Base-by-base conservation (phyloP, 371 early-diverging fungal genomes). In the Parasitella parasitica region DNA sequence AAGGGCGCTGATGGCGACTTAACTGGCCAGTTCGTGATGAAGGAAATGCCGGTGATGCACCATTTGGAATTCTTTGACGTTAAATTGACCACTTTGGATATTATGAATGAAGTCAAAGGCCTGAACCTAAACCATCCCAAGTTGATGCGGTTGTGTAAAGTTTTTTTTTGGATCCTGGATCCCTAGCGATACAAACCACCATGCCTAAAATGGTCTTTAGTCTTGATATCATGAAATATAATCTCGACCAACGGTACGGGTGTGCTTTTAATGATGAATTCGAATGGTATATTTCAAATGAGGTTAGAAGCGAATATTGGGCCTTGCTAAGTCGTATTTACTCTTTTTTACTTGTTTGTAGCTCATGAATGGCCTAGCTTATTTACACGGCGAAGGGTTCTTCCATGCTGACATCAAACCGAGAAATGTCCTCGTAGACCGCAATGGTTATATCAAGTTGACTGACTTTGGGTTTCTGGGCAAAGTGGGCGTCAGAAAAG, bases 401-500 rank as follows among this genome's bases (percentile, higher is more conserved):
- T 49, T 27, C n/a, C 49, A 49, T 49, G 11, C 20, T 36, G 57
- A 59, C 22, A 36, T 59, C 11, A 59, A 59, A 28, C 4, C 16
- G 26, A 52, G 15, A 3, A 59, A 59, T 39, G 18, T 59, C 9
- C 35, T 59, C 15, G 15, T 59, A 1, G 11, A 6, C 18, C 6
- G 30, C 16, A 3, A 18, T 20, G 59, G 59, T 11, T 26, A 37
- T 9, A 32, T 59, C 24, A 59, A 59, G 35, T 5, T 59, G 11
- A 16, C 59, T 38, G 59, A 59, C 35, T 59, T 59, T 52, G 59
- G 59, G 9, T 26, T 51, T 18, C 7, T 13, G 5, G 26, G 30
- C 0, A 9, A 6, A 3, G 27, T 28, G 2, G 50, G 36, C 26
- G 13, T 16, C 12, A 5, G 4, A 15, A 18, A 18, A 12, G 4